Evolutionary conservation across 768 basidiomycete species (phyloP), one percentile per base, ranked within the genome.

Genomic region (Tephrocybe sp.): DNA sequence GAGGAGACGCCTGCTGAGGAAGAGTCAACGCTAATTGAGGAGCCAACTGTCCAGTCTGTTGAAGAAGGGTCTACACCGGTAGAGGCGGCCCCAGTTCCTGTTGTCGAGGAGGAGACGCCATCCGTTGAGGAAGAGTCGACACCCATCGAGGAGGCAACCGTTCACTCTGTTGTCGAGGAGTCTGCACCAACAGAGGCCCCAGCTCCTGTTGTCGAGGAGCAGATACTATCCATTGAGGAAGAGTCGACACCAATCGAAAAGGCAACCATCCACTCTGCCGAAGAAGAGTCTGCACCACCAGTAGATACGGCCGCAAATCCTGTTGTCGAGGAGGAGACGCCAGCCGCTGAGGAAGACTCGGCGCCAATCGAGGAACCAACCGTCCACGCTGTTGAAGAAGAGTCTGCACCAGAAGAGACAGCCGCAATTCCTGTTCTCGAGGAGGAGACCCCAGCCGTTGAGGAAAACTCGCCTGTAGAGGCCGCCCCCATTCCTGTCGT

Each of bases 141-240:
- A 14, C 30, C 30, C 1, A 17, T 38, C 32, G 54, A 33, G 16
- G 60, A 58, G 26, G 62, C 53, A 26, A 33, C 47, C 13, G 39
- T 49, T 7, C 26, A 3, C 7, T 26, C 26, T n/a, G n/a, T n/a
- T n/a, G n/a, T n/a, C n/a, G n/a, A n/a, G n/a, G n/a, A n/a, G n/a
- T n/a, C n/a, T 26, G 26, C 26, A n/a, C n/a, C n/a, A n/a, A n/a
- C n/a, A n/a, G n/a, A n/a, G n/a, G n/a, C n/a, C n/a, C n/a, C n/a
- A n/a, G 26, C 26, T 3, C 26, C 26, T 26, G 26, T 26, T 26
- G 26, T 26, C n/a, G n/a, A n/a, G n/a, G n/a, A n/a, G n/a, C n/a
- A n/a, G n/a, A n/a, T n/a, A n/a, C n/a, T n/a, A n/a, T n/a, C n/a
- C n/a, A 10, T 32, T 26, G 26, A 26, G 26, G 26, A 3, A 26